Conservation (phyloP, 73 alveolate species). For the Paraurostyla sp. region DNA sequence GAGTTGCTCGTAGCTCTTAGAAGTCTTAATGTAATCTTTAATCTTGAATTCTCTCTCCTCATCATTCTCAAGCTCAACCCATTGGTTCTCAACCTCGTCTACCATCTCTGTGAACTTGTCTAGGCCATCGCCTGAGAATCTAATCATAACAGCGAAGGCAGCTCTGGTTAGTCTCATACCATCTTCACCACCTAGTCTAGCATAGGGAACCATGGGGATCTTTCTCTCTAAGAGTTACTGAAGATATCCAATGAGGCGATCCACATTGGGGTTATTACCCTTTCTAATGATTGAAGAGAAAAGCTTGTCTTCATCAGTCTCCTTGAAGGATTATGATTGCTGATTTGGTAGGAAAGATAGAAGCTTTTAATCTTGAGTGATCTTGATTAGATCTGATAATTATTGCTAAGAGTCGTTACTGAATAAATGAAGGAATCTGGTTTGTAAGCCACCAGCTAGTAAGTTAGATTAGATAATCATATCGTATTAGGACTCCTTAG, state of each 20-base stretch:
- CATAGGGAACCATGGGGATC: conserved; percentile 44
- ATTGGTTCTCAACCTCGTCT: conserved; percentile 15
- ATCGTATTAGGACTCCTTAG: conserved; percentile 16
- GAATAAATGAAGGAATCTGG: conserved; percentile 52
- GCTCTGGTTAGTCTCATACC: conserved; percentile 66
- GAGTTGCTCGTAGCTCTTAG: conserved; percentile 22
- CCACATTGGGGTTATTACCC: conserved; percentile 55
- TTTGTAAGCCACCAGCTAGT: conserved; percentile 70
- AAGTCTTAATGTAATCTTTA: conserved; percentile 30
- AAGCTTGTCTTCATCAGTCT: conserved; percentile 60
- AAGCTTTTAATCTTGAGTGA: conserved; percentile 52
- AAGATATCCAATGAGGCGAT: conserved; percentile 35
- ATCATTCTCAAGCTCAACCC: conserved; percentile 34
- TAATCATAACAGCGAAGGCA: conserved; percentile 70
- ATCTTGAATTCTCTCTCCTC: conserved; percentile 27
- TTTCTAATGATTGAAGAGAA: conserved; percentile 3
- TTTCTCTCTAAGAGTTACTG: conserved; percentile 52
- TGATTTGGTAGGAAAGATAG: background rate
- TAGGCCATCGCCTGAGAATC: conserved; percentile 1
- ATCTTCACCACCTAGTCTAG: conserved; percentile 72
- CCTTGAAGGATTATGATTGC: background rate
- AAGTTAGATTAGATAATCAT: conserved; percentile 43
- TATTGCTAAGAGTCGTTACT: conserved; percentile 17
- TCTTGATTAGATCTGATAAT: conserved; percentile 12
- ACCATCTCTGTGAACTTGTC: conserved; percentile 10